Conservation (phyloP, 139 green algal genomes). For the Coccomyxa sp. region DNA sequence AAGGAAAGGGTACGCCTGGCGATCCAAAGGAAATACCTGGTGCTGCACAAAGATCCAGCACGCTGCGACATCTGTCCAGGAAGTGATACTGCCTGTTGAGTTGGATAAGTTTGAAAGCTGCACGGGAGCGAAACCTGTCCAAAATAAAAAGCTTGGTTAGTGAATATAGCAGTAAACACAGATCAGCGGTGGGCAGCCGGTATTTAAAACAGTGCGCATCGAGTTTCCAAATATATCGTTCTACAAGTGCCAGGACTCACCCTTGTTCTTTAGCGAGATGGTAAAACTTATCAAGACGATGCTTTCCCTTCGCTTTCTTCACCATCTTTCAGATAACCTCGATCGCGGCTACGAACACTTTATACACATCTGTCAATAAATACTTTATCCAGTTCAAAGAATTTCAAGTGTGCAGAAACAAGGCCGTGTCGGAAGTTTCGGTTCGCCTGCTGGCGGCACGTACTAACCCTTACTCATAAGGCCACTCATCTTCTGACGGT, state of each 20-base stretch:
- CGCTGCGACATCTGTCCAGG: slow-evolving; percentile 60
- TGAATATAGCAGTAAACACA: not conserved
- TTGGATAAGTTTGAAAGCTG: slow-evolving; percentile 99
- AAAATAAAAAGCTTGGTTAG: not conserved
- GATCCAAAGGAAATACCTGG: slow-evolving; percentile 50
- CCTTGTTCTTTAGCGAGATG: slow-evolving; percentile 98
- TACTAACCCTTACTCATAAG: too few relatives aligned
- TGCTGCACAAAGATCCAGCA: slow-evolving; percentile 97
- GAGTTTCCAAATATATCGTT: not conserved
- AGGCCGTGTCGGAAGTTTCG: too few relatives aligned
- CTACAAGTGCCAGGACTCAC: slow-evolving; percentile 27
- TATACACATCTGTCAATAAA: too few relatives aligned
- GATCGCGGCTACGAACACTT: too few relatives aligned
- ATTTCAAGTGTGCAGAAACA: too few relatives aligned
- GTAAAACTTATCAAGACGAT: slow-evolving; percentile 97
- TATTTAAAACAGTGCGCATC: too few relatives aligned
- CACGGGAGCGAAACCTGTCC: slow-evolving; percentile 89
- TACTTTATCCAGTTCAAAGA: too few relatives aligned
- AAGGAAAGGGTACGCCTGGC: too few relatives aligned
- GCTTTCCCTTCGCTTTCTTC: slow-evolving; percentile 80
- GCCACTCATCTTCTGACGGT: too few relatives aligned
- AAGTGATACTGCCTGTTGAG: slow-evolving; percentile 97
- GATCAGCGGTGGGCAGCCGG: too few relatives aligned
- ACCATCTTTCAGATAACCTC: slow-evolving; percentile 6
- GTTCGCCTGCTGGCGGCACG: too few relatives aligned